Base-by-base conservation (phyloP, 345 rosid species). In the Hibiscus tridactylites region DNA sequence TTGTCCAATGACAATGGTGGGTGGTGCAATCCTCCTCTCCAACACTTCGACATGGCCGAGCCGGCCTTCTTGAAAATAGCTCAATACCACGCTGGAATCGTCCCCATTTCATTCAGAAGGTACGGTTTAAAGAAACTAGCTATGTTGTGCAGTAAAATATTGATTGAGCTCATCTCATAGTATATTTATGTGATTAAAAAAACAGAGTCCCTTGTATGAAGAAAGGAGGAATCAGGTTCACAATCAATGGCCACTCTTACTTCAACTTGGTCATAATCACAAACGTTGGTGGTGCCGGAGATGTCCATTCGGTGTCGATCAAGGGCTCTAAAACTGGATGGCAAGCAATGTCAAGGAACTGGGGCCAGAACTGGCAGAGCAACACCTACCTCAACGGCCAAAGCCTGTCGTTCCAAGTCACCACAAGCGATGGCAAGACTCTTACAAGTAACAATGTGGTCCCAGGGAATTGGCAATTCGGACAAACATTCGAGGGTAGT, bases 401-500 rank as follows among this genome's bases (percentile, higher is more conserved):
- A 47, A 47, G n/a, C 52, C 16, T 47, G 16, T 47, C 52, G 4
- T 47, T 47, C 52, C 52, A 47, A 47, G n/a, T 47, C 16, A 47
- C 16, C 52, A 47, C 52, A 47, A 47, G 52, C n/a, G 5, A 47
- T 47, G 52, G 52, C 52, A 47, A 47, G 52, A 47, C 52, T 47
- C 5, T 47, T 9, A 47, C 52, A 47, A 47, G 52, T n/a, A 47
- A 13, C 52, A 47, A 47, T 4, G 52, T 47, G 52, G 52, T 47
- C 13, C 52, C 52, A 1, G 15, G 52, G 52, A 67, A 66, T 7
- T 94, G 99, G 99, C 97, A 90, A 68, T 94, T 94, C 33, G 99
- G 99, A 11, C 92, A 91, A 73, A 91, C 99, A 26, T 95, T 80
- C 44, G 81, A 81, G 75, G 99, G 96, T 3, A 49, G 62, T 11